Percentiles rank a stretch among this genome's conserved stretches.
Conservation (phyloP, 1,284 basidiomycete species). For the Rhizoctonia solani region DNA sequence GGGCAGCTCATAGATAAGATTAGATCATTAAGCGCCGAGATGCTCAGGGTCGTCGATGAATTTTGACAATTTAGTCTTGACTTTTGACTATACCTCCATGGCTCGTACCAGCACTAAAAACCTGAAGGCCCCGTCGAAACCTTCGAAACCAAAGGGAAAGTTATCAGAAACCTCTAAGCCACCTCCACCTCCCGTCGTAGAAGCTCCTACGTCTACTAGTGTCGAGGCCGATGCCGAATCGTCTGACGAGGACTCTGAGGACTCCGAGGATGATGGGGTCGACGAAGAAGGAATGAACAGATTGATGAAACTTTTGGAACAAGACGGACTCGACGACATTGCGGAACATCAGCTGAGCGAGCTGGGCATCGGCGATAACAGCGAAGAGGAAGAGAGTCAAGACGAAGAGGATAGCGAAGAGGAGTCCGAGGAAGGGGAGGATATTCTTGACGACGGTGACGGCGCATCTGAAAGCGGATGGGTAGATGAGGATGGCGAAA, state of each 20-base stretch:
- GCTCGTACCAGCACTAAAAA: constrained; percentile 15
- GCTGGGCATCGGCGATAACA: constrained; percentile 39
- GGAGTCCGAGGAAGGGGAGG: constrained; percentile 26
- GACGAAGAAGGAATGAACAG: constrained; percentile 68
- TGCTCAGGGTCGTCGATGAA: constrained; percentile 18
- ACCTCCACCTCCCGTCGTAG: neutral
- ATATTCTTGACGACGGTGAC: constrained; percentile 33
- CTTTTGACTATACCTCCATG: neutral
- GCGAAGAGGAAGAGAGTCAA: constrained; percentile 42
- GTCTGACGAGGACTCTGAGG: constrained; percentile 48
- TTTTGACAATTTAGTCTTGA: constrained; percentile 18
- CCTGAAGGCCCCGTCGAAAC: neutral
- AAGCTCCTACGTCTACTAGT: neutral
- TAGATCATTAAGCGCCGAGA: neutral
- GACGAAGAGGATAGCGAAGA: constrained; percentile 39
- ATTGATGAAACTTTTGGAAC: constrained; percentile 67
- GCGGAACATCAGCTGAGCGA: constrained; percentile 42
- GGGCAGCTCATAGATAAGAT: neutral
- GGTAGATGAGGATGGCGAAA: constrained; percentile 26
- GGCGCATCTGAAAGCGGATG: constrained; percentile 36
- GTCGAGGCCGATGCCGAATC: constrained; percentile 16
- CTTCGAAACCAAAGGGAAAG: neutral
- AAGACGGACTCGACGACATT: constrained; percentile 69
- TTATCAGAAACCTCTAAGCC: neutral
- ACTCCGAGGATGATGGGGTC: constrained; percentile 60